Evolutionary conservation across 1,139 yeast species (phyloP), one percentile per base, ranked within the genome.

Genomic region (Suhomyces ambrosiae): DNA sequence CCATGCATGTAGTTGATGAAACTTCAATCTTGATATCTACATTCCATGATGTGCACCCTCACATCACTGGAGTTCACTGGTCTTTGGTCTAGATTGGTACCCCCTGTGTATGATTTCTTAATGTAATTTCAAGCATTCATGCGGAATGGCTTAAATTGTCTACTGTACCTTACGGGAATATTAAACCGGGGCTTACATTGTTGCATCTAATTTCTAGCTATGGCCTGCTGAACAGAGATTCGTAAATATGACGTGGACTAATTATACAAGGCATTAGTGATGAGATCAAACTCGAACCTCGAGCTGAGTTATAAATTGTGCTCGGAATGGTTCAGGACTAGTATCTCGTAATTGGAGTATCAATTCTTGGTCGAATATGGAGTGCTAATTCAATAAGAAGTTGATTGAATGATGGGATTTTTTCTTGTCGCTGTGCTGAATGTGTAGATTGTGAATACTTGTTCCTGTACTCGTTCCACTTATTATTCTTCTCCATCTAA

Each of bases 401-500:
- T 50, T 56, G 18, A 64, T 62, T 8, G 65, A 57, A 42, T 61
- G 68, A 32, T 52, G 56, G 14, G 58, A 47, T 34, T 58, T 54
- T 42, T 53, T 58, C 35, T 48, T 52, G n/a, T 28, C 30, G 18
- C 29, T 22, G 26, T 36, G n/a, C n/a, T n/a, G 30, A 23, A 32
- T 29, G 24, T 35, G 33, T 13, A 35, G 14, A n/a, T 25, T 32
- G 22, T 39, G 39, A 24, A 35, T 30, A 28, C 35, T 35, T 27
- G 37, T 38, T 7, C 34, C 37, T 1, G 45, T 40, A 31, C 51
- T 48, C 10, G 56, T 55, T 9, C 66, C 65, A 40, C 63, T 56
- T 10, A 68, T 65, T 24, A 70, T 60, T 38, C 76, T 54, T 47
- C 76, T 61, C 76, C 76, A 70, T 42, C 76, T 59, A 46, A 70